Conservation (phyloP, 768 basidiomycete genomes). For the Dentipellis fragilis region DNA sequence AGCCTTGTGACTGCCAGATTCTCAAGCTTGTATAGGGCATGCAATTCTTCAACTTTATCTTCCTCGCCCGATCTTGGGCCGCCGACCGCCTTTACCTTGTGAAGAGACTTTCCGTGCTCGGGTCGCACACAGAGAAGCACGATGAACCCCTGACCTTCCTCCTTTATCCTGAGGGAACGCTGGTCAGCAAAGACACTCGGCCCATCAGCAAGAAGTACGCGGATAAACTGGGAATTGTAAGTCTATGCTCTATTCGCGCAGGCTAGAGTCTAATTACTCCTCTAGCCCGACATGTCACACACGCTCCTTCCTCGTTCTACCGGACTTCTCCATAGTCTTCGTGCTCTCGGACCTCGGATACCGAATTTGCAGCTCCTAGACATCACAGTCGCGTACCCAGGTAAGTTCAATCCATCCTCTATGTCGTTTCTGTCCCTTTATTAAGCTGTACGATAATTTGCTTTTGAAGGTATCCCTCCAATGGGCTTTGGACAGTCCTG, state of each 20-base stretch:
- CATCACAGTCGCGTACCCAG: constrained; percentile 86
- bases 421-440: background rate
- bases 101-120: constrained; percentile 56
- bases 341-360: constrained; percentile 69
- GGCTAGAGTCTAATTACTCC: background rate
- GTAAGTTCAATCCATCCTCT: constrained; percentile 26
- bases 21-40: constrained; percentile 46
- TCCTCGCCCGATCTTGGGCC: constrained; percentile 86
- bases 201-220: constrained; percentile 83
- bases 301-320: constrained; percentile 88
- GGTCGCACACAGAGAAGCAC: constrained; percentile 53
- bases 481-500: constrained; percentile 78
- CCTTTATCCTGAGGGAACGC: constrained; percentile 93
- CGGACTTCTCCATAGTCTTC: constrained; percentile 77
- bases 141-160: constrained; percentile 72
- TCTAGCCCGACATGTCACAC: constrained; percentile 69
- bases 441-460: background rate
- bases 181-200: constrained; percentile 79
- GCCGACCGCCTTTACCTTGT: constrained; percentile 67
- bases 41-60: constrained; percentile 93
- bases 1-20: background rate
- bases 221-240: constrained; percentile 78
- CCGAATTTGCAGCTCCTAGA: constrained; percentile 78
- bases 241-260: constrained; percentile 18
- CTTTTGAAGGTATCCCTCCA: constrained; percentile 54